Evolutionary conservation across 495 filamentous ascomycete species (phyloP), one percentile per base, ranked within the genome.

Genomic region (Sordaria brevicollis): DNA sequence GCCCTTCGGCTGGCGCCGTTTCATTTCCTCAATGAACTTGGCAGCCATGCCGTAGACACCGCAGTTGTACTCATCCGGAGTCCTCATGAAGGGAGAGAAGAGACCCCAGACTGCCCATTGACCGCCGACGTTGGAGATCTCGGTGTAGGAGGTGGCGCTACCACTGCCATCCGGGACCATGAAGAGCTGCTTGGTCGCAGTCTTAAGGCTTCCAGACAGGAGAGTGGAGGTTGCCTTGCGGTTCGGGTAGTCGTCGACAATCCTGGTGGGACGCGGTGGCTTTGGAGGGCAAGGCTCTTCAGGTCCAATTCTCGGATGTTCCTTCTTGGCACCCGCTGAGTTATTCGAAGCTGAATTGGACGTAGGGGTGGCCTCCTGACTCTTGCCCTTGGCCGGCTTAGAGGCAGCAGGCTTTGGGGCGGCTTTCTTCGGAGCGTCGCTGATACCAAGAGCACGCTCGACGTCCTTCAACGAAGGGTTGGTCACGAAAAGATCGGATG

Each of bases 121-220:
- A 17, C 83, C 72, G 21, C 84, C 82, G 15, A 89, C 73, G 9
- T 79, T 70, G 15, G 83, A 80, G 11, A 92, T 82, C 65, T 83
- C 79, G 0, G 82, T 81, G 79, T 92, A 92, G 3, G 87, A 89
- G 15, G 86, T 85, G 9, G 89, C 85, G 31, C 88, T 89, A 21
- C 92, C 92, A 68, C 86, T 87, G 21, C 92, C 92, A 73, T 94
- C 92, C 19, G 93, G 92, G 41, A 94, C 81, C 70, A 94, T 86
- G 79, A 91, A 83, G 15, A 96, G 81, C 39, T 83, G 87, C 76
- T 86, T 88, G n/a, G 78, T 85, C 13, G 87, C 83, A 13, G 81
- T 86, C 73, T 84, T 86, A 13, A 86, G 80, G 36, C 87, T 86
- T 3, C 93, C 93, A 57, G 88, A 85, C 0, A 93, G 88, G 79